Percentiles rank a stretch among this genome's conserved stretches.
phyloP scores from a whole-genome alignment of 2,329 filamentous ascomycete genomes.

The Chaetomiaceae sp. region DNA sequence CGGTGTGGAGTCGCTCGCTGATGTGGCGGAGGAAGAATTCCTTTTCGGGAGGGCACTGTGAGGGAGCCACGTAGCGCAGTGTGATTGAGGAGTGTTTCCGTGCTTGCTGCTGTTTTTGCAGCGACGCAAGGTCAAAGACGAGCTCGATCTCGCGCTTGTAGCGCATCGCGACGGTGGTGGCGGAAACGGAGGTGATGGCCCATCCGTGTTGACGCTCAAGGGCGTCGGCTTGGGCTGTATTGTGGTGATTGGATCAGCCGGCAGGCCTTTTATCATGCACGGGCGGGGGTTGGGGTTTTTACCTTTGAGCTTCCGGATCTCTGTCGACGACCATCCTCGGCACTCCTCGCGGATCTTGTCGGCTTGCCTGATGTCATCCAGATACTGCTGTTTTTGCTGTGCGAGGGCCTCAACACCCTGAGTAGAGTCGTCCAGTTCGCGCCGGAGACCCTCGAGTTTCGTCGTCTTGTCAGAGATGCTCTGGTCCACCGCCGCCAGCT shows the following conservation, averaged over 20 bases:
- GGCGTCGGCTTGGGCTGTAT: conserved; percentile 55
- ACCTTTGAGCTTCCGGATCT: conserved; percentile 77
- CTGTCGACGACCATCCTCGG: conserved; percentile 77
- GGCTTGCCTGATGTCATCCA: conserved; percentile 71
- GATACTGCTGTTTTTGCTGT: conserved; percentile 61
- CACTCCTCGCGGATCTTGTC: conserved; percentile 82
- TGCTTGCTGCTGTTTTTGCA: conserved; percentile 41
- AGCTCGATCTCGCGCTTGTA: conserved; percentile 68
- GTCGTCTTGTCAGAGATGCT: conserved; percentile 65
- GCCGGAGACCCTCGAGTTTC: conserved; percentile 59
- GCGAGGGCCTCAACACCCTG: conserved; percentile 54
- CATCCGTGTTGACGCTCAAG: conserved; percentile 65
- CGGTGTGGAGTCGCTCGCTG: conserved; percentile 55
- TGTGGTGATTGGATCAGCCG: neutral
- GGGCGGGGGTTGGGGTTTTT: conserved; percentile 26
- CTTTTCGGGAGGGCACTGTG: conserved; percentile 56
- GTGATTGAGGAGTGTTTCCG: conserved; percentile 47
- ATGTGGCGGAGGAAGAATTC: conserved; percentile 72
- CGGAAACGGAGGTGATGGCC: conserved; percentile 60
- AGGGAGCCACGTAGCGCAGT: conserved; percentile 59
- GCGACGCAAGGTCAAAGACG: conserved; percentile 61
- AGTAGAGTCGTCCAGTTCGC: conserved; percentile 62
- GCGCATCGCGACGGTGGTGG: conserved; percentile 62
- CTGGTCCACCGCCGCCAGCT: conserved; percentile 57
- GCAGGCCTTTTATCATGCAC: too few relatives aligned